A percentile compares a stretch with the other conserved stretches of the same genome.
These are phyloP conservation scores for Plasmodium adleri DNA, from an alignment of 169 alveolate genomes.

Conservation along the genomic window DNA sequence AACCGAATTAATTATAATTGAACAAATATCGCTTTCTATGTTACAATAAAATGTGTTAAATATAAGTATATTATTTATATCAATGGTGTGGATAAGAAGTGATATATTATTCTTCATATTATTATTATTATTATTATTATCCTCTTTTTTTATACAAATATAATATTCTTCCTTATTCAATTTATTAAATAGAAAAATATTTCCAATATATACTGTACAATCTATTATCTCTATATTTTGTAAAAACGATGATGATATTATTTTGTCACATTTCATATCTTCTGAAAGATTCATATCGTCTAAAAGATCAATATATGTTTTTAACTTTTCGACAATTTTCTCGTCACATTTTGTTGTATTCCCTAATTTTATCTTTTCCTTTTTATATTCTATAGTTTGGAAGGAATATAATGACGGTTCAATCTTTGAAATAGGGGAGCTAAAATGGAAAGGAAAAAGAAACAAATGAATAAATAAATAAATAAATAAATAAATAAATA, in stretches of 20 bases:
- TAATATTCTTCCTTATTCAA: constrained; percentile 41
- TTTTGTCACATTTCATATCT: constrained; percentile 33
- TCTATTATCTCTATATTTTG: constrained; percentile 18
- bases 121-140: constrained; percentile 8
- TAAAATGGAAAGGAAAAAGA: constrained; percentile 6
- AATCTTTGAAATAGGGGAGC: constrained; percentile 28
- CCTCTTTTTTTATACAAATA: constrained; percentile 24
- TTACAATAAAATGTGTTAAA: constrained; percentile 36
- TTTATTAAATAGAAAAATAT: constrained; percentile 5
- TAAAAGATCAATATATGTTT: constrained; percentile 25
- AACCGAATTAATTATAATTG: constrained; percentile 14
- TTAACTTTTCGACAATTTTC: constrained; percentile 18
- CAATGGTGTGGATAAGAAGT: constrained; percentile 17
- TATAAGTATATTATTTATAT: constrained; percentile 22
- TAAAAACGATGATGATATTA: constrained; percentile 19
- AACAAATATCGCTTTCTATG: constrained; percentile 23
- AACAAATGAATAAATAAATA: no score
- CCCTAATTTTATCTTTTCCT: constrained; percentile 36
- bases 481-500: no score
- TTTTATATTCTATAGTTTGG: constrained; percentile 26
- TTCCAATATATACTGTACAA: constrained; percentile 42
- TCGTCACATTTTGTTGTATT: constrained; percentile 19
- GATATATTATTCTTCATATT: constrained; percentile 16
- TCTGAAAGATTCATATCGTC: constrained; percentile 35
- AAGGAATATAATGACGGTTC: not conserved